Evolutionary conservation across 352 stramenopile species (phyloP).

Genomic region (Globisporangium megalacanthum): DNA sequence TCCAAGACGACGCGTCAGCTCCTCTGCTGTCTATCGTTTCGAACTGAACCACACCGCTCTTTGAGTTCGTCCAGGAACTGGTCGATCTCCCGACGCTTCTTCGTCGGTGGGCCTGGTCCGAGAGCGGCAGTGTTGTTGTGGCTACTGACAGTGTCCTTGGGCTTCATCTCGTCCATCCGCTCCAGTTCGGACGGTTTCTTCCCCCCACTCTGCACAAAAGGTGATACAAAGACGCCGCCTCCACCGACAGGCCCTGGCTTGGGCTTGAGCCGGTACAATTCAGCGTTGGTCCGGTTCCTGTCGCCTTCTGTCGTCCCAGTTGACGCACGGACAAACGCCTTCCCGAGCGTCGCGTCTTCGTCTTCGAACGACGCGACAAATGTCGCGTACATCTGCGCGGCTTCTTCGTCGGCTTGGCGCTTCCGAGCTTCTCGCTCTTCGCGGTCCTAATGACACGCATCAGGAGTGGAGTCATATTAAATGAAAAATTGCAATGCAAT

Average conservation of each 20-base stretch:
- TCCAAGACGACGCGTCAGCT: not conserved
- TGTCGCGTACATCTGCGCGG: slow-evolving; percentile 82
- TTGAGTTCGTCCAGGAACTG: slow-evolving; percentile 89
- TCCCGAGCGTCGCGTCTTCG: slow-evolving; percentile 51
- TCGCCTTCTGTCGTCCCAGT: not conserved
- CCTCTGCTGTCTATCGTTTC: no score
- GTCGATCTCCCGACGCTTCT: slow-evolving; percentile 80
- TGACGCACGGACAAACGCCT: slow-evolving; percentile 47
- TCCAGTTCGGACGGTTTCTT: slow-evolving; percentile 63
- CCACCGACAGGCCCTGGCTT: not conserved
- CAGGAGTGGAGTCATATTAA: not conserved
- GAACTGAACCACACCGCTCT: slow-evolving; percentile 25
- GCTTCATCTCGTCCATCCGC: slow-evolving; percentile 55
- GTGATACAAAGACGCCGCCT: not conserved
- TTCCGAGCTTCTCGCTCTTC: slow-evolving; percentile 83
- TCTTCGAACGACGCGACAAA: slow-evolving; percentile 90
- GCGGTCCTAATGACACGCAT: slow-evolving; percentile 36
- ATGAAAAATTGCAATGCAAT: not conserved
- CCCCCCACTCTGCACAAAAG: not conserved
- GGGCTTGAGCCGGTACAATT: slow-evolving; percentile 36
- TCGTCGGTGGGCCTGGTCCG: slow-evolving; percentile 8
- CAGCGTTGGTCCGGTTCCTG: not conserved
- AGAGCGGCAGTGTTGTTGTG: slow-evolving; percentile 8
- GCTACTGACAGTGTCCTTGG: slow-evolving; percentile 45
- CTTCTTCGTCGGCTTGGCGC: slow-evolving; percentile 79